A percentile compares a stretch with the other conserved stretches of the same genome.
Evolutionary conservation across 2,329 filamentous ascomycete genomes (phyloP).

Genomic region (Paracamarosporium sp.): DNA sequence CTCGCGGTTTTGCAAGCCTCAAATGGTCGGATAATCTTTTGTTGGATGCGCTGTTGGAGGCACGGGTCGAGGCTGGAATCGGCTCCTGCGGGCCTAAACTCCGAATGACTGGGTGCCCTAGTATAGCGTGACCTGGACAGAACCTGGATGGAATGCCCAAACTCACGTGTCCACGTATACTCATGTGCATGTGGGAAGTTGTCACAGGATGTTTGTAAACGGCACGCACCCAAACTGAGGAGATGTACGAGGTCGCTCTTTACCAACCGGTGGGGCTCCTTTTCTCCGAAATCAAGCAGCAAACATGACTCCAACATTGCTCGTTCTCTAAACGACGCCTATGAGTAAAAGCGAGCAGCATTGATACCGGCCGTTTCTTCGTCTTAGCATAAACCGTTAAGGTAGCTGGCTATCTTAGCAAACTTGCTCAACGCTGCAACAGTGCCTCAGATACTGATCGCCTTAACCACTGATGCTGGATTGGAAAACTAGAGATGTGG

Average conservation of each 20-base stretch:
- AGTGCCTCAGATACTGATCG: too few species aligned
- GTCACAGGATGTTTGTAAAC: not conserved
- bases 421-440: too few species aligned
- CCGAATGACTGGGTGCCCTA: conserved; percentile 15
- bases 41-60: conserved; percentile 31
- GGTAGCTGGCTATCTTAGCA: too few species aligned
- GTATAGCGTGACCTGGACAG: conserved; percentile 27
- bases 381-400: too few species aligned
- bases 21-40: conserved; percentile 46
- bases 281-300: not conserved
- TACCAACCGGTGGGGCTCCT: not conserved
- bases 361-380: too few species aligned
- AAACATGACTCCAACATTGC: not conserved
- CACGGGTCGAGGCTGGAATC: conserved; percentile 35
- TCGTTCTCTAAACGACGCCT: too few species aligned
- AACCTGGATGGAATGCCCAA: conserved; percentile 3
- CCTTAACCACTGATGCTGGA: too few species aligned
- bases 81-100: conserved; percentile 36
- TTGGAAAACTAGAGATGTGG: too few species aligned
- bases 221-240: conserved; percentile 18
- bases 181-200: conserved; percentile 1
- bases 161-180: conserved; percentile 8
- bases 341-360: too few species aligned
- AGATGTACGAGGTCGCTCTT: not conserved
- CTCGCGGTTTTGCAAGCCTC: conserved; percentile 13